Evolutionary conservation across 495 filamentous ascomycete genomes (phyloP), one percentile per base, ranked within the genome.

Genomic region (Evansstolkia leycettana): DNA sequence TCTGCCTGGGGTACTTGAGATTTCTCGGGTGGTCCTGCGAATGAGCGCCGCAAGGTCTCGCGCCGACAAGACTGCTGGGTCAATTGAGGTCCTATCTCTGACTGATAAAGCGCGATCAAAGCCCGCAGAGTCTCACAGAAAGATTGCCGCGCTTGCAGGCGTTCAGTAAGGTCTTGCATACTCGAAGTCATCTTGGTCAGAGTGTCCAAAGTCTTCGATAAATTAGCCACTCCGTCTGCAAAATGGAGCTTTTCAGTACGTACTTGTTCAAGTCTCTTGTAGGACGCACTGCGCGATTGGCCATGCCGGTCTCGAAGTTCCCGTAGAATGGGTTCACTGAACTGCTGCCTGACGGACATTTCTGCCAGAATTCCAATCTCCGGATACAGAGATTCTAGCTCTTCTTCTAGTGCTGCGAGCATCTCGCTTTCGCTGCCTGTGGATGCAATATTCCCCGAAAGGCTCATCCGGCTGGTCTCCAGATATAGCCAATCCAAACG

Each of bases 281-380:
- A 49, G 2, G 50, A 56, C 1, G 39, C 40, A 20, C 46, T 46
- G 13, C 48, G 52, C 38, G 60, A 42, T 23, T 58, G 45, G 33
- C 41, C 48, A 16, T 60, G 55, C 18, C 52, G 47, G 19, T 51
- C 46, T 23, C 52, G 47, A 20, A 68, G 49, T 34, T 56, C 58
- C 1, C 47, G 57, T 2, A 77, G 54, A 11, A 76, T 73, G 1
- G 71, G 74, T 40, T 72, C 63, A 3, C 71, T 52, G 42, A 67
- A 75, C 44, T 77, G 67, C 37, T 79, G 73, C 46, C 72, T 69
- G 1, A 65, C 63, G 16, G 71, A 69, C 64, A 80, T 73, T 39
- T 78, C 70, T 2, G 75, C 69, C 20, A 80, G 59, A 2, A 74
- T 65, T 9, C 73, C 62, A 40, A 80, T 73, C 39, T 80, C 76